Conservation (phyloP, 306 rosid species). For the Chamaecrista fasciculata region DNA sequence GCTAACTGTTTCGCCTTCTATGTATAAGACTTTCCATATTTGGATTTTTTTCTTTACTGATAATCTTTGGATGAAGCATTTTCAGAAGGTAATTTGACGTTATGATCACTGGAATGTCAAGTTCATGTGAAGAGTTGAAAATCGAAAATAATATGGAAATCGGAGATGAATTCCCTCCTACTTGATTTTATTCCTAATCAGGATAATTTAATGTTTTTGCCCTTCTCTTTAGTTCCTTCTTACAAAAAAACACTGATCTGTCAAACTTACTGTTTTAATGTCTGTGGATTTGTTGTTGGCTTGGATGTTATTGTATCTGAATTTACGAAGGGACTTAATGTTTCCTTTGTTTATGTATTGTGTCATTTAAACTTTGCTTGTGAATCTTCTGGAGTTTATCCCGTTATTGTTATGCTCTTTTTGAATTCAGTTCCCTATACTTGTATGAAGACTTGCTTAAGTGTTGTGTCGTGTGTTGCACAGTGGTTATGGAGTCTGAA, state of each 20-base stretch:
- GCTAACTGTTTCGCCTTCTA: background rate
- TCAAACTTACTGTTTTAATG: background rate
- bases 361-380: constrained; percentile 6
- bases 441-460: background rate
- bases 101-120: background rate
- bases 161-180: background rate
- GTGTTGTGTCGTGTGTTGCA: constrained; percentile 24
- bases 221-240: background rate
- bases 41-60: background rate
- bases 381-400: background rate
- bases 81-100: constrained; percentile 5
- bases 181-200: background rate
- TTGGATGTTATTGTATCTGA: constrained; percentile 2
- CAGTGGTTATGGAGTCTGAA: constrained; percentile 94
- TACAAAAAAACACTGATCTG: background rate
- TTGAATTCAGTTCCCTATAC: background rate
- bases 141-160: constrained; percentile 2
- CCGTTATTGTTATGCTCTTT: background rate
- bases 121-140: background rate
- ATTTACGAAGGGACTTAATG: background rate
- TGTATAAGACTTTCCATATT: background rate
- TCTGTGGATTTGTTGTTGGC: constrained; percentile 1
- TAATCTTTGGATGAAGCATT: constrained; percentile 10
- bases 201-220: constrained; percentile 13
- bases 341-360: background rate